Evolutionary conservation across 2,329 filamentous ascomycete species (phyloP), one percentile per base, ranked within the genome.

Genomic region (Clarireedia paspali): DNA sequence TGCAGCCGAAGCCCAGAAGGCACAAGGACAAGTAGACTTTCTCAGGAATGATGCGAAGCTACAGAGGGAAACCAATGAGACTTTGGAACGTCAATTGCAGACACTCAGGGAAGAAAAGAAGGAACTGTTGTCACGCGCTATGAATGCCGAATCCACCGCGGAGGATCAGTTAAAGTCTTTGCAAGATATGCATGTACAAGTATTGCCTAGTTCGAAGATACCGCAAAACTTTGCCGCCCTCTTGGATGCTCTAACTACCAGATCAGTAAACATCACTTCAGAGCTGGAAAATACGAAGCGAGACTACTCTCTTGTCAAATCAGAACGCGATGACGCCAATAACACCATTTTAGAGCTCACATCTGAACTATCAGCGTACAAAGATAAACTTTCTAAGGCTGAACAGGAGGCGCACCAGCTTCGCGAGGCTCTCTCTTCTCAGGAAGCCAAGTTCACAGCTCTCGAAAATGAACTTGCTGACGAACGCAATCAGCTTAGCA

Each of bases 401-500:
- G 80, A 86, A 60, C 73, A 74, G 52, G 70, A 75, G 23, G 67
- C 75, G 0, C 73, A 76, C 42, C 77, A 78, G 52, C 70, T 86
- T 9, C 77, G 75, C 40, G 81, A 88, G 58, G 71, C 68, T 1
- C 63, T 83, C 7, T 72, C 75, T 0, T 76, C 77, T 53, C 78
- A 82, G 61, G 76, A 77, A 64, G 79, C 81, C 15, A 79, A 76
- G 64, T 75, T 76, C 2, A 58, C 67, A n/a, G 76, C 79, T 2
- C 70, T 85, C 0, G 81, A 85, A 63, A 69, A 66, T 27, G 81
- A 85, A 63, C 69, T 84, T 3, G 75, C 79, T 2, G 83, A 88
- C 55, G 83, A 87, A 58, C 83, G 88, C 40, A 74, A 79, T 14
- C 86, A 94, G 63, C 77, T 95, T 23, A 80, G 78, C 56, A 75